These are phyloP conservation scores for Salvia sclarea DNA, from an alignment of 305 asterid genomes.

Conservation along the genomic window DNA sequence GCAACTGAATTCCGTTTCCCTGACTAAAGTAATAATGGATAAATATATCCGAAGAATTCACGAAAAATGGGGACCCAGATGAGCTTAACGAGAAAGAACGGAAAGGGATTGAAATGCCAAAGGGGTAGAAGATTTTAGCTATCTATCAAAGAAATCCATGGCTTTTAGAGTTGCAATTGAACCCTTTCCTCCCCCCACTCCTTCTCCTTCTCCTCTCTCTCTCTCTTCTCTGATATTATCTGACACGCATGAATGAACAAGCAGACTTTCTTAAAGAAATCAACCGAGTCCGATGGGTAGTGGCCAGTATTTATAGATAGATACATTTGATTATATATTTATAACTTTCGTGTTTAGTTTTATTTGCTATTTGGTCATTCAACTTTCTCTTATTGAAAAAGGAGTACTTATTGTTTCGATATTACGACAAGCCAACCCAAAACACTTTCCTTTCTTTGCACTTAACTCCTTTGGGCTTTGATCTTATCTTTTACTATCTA, in stretches of 20 bases:
- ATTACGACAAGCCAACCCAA: not conserved
- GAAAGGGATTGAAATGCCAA: conserved; percentile 5
- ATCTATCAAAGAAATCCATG: conserved; percentile 47
- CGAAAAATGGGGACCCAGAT: conserved; percentile 16
- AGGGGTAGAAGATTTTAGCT: conserved; percentile 22
- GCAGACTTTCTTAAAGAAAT: conserved; percentile 15
- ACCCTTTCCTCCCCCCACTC: conserved; percentile 13
- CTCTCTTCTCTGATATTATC: conserved; percentile 27
- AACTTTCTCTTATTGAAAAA: conserved; percentile 8
- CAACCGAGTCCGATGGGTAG: conserved; percentile 12
- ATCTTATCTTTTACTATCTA: not conserved
- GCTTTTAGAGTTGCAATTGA: conserved; percentile 9
- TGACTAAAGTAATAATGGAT: conserved; percentile 28
- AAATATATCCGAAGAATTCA: conserved; percentile 12
- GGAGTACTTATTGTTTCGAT: not conserved
- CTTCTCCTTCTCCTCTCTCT: conserved; percentile 22
- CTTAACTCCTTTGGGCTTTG: not conserved
- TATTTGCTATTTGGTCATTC: conserved; percentile 18
- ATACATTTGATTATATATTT: not conserved
- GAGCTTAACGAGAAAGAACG: not conserved
- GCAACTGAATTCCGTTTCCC: too few relatives aligned
- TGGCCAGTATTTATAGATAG: not conserved
- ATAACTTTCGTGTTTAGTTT: not conserved
- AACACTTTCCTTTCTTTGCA: conserved; percentile 8
- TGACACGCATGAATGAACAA: conserved; percentile 31